Conservation (phyloP, 495 filamentous ascomycete species). For the Chaetomium tenue region DNA sequence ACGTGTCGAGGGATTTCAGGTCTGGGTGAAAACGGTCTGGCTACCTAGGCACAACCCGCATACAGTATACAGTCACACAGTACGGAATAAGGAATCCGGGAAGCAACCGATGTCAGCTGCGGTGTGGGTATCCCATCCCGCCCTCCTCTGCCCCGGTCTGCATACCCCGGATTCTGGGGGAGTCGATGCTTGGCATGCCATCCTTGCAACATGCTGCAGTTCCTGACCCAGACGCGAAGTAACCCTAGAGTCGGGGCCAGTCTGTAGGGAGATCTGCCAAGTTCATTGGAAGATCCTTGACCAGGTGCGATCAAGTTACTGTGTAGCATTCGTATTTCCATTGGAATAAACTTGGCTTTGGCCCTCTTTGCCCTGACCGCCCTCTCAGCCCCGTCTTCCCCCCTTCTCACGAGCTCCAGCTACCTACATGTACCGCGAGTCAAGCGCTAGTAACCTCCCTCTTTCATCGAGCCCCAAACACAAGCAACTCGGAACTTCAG, state of each 20-base stretch:
- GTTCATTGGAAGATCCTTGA: not conserved
- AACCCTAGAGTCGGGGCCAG: not conserved
- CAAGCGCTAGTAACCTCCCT: not conserved
- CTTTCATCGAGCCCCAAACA: not conserved
- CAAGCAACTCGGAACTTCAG: not conserved
- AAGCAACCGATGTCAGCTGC: not conserved
- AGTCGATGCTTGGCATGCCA: not conserved
- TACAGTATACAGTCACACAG: not conserved
- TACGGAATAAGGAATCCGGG: not conserved
- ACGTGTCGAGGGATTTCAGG: too few relatives aligned
- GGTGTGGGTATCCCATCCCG: not conserved
- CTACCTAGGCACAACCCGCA: not conserved
- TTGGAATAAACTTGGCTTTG: not conserved
- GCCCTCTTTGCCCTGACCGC: not conserved
- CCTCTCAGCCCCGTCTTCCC: not conserved
- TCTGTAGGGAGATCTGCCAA: not conserved
- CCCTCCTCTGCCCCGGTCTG: not conserved
- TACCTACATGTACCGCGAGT: not conserved
- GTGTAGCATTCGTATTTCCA: too few relatives aligned
- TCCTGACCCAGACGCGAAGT: not conserved
- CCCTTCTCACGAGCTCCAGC: not conserved
- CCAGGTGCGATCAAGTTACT: not conserved
- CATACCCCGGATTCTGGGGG: not conserved
- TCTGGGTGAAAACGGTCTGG: too few relatives aligned
- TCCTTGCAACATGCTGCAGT: not conserved